Evolutionary conservation across 176 grass and related monocot species (phyloP), one percentile per base, ranked within the genome.

Genomic region (Puccinellia tenuiflora): DNA sequence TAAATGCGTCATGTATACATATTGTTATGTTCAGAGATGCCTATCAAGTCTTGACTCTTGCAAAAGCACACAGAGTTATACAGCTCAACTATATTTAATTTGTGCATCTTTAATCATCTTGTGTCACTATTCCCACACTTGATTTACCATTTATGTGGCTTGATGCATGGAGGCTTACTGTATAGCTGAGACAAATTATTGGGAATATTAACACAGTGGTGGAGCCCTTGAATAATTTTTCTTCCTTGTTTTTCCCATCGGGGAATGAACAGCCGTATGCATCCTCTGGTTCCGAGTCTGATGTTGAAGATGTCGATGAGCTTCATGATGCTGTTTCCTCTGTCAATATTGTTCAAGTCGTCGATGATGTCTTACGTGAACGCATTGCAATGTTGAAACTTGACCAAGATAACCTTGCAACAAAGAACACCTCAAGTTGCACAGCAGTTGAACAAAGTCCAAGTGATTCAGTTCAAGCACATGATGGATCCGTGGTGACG

Each of bases 311-410:
- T 79, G 70, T 75, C 59, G 54, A 67, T 76, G 90, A 77, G 67
- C 66, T 86, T 81, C 43, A 55, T 84, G 63, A 51, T 61, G 57
- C 62, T 89, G 26, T 68, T 74, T 42, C 43, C 59, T 83, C 77
- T 73, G 73, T 61, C 40, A 67, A 86, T 64, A 22, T 57, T 83
- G 54, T 62, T 83, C 51, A 90, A 68, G 18, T 66, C 72, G 62
- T 45, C 68, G 85, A 79, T 79, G 88, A 88, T 77, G 63, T 63
- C 89, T 39, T 88, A 83, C 89, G 87, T 69, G 42, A 72, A 37
- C 51, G 21, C 77, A 65, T 98, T 59, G 85, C 87, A 87, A 86
- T 87, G 77, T 82, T 98, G 77, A 90, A 92, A 34, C 76, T 98
- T 74, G 88, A 75, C 87, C 87, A 95, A 78, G 63, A 72, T 62